These are phyloP conservation scores for peach (Prunus persica) DNA, from an alignment of 306 rosid genomes.

Conservation along the genomic window DNA sequence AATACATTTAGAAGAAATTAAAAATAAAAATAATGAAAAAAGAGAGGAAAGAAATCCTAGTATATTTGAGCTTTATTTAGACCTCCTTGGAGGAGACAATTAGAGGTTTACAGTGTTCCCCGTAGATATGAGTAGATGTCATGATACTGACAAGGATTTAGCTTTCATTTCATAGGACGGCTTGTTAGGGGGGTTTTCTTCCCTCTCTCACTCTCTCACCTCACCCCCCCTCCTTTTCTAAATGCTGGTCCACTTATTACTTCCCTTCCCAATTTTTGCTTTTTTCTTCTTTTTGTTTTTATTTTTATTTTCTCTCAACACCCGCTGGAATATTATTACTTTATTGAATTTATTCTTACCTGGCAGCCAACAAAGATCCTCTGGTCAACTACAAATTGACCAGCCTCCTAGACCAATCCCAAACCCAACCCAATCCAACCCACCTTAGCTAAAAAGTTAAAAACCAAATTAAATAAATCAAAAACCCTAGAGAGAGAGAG, in stretches of 20 bases:
- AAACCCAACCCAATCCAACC: conserved; percentile 30
- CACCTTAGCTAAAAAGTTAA: not conserved
- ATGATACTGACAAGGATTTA: conserved; percentile 48
- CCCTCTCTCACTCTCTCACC: not conserved
- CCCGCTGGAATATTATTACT: conserved; percentile 27
- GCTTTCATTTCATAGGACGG: conserved; percentile 40
- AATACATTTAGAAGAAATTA: not conserved
- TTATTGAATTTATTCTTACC: conserved; percentile 26
- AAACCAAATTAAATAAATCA: conserved; percentile 4
- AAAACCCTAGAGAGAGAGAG: conserved; percentile 14
- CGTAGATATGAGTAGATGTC: conserved; percentile 20
- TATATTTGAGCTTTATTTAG: conserved; percentile 41
- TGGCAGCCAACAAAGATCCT: conserved; percentile 39
- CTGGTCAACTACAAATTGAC: conserved; percentile 57
- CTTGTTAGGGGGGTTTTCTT: conserved; percentile 38
- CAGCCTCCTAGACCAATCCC: conserved; percentile 68
- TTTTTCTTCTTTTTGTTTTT: conserved; percentile 11
- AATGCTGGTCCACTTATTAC: conserved; percentile 41
- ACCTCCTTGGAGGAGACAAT: conserved; percentile 68
- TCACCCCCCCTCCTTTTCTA: conserved; percentile 39
- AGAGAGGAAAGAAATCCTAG: not conserved
- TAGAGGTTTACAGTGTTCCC: conserved; percentile 60
- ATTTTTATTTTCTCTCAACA: conserved; percentile 12
- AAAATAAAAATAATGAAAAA: not conserved
- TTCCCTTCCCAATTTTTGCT: conserved; percentile 13